phyloP scores from a whole-genome alignment of 768 basidiomycete genomes.

The Sistotremastrum suecicum region DNA sequence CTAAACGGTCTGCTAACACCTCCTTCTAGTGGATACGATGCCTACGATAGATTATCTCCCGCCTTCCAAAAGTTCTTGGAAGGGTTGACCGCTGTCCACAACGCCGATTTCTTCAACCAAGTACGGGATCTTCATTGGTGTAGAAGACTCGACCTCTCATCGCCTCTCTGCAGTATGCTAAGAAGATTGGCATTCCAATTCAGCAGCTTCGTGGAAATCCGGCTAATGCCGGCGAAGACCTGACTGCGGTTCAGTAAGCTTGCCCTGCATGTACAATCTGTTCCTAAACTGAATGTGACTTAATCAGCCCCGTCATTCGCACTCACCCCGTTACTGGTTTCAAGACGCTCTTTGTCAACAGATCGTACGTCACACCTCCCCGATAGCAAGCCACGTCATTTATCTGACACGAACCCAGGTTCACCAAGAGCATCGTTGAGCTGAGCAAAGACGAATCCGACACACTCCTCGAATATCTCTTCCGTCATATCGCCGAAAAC shows the following conservation, averaged over 20 bases:
- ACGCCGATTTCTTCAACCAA: conserved; percentile 27
- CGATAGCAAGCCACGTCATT: not conserved
- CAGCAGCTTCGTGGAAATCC: conserved; percentile 36
- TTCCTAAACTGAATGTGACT: not conserved
- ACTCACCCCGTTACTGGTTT: conserved; percentile 49
- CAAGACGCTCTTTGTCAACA: conserved; percentile 43
- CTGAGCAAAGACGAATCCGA: conserved; percentile 40
- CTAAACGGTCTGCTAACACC: not conserved
- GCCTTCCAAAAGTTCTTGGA: conserved; percentile 39
- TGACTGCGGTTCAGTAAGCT: conserved; percentile 37
- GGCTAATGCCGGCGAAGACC: conserved; percentile 31
- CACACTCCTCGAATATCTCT: conserved; percentile 32
- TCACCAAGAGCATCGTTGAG: conserved; percentile 42
- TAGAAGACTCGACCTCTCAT: not conserved
- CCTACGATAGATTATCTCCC: conserved; percentile 49
- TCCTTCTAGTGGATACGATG: conserved; percentile 33
- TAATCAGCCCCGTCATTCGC: conserved; percentile 28
- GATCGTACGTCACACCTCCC: conserved; percentile 17
- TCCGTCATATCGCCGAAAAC: conserved; percentile 37
- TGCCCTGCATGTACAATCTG: not conserved
- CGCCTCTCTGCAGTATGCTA: conserved; percentile 16
- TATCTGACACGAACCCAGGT: conserved; percentile 17
- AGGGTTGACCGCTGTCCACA: conserved; percentile 41
- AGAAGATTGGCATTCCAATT: conserved; percentile 16
- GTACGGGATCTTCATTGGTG: conserved; percentile 9